A percentile compares a stretch with the other conserved stretches of the same genome.
These are phyloP conservation scores for Kalmusia sp. DNA, from an alignment of 2,329 filamentous ascomycete genomes.

Conservation along the genomic window DNA sequence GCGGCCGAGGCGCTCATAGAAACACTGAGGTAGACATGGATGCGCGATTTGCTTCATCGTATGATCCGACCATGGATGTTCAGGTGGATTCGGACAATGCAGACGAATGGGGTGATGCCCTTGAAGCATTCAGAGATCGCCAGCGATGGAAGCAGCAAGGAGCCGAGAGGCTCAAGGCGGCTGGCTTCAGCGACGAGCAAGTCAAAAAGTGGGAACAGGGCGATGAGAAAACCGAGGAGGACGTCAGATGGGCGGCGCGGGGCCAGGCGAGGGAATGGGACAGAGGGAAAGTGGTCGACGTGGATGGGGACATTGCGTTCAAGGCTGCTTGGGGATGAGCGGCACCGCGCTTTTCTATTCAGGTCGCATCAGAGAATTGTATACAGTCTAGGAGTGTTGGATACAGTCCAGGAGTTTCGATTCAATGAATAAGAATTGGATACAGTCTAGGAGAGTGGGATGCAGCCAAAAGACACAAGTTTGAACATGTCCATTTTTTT, in stretches of 20 bases:
- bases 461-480: too few relatives aligned
- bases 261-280: slow-evolving; percentile 75
- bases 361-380: too few relatives aligned
- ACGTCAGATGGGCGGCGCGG: slow-evolving; percentile 74
- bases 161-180: slow-evolving; percentile 75
- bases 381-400: too few relatives aligned
- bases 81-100: slow-evolving; percentile 56
- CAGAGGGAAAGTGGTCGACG: slow-evolving; percentile 66
- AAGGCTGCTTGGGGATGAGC: slow-evolving; percentile 56
- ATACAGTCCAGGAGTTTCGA: too few relatives aligned
- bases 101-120: slow-evolving; percentile 79
- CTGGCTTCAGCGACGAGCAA: slow-evolving; percentile 79
- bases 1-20: slow-evolving; percentile 41
- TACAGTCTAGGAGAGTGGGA: too few relatives aligned
- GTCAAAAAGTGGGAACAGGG: slow-evolving; percentile 75
- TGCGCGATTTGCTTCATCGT: slow-evolving; percentile 74
- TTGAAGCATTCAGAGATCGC: slow-evolving; percentile 81
- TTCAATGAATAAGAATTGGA: too few relatives aligned
- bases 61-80: slow-evolving; percentile 66
- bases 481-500: too few relatives aligned
- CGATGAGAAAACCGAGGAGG: slow-evolving; percentile 66
- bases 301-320: slow-evolving; percentile 60
- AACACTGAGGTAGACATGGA: slow-evolving; percentile 69
- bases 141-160: slow-evolving; percentile 78
- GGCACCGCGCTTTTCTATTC: not conserved